phyloP scores from a whole-genome alignment of 2,329 filamentous ascomycete species.

The Trichophyton simii region DNA sequence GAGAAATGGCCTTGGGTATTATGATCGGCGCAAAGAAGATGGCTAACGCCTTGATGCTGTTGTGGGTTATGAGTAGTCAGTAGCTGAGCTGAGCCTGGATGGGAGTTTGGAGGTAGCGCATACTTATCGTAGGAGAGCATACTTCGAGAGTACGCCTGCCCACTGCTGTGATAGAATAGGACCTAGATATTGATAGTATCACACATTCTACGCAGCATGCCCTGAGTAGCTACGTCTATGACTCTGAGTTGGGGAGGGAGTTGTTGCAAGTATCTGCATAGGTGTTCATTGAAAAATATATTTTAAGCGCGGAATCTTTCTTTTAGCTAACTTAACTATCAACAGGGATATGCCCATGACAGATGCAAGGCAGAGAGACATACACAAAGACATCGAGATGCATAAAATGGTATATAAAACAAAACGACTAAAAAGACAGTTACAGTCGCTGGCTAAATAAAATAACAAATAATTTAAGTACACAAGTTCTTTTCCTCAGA shows the following conservation, averaged over 20 bases:
- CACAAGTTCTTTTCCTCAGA: not conserved
- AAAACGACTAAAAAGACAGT: not conserved
- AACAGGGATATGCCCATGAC: not conserved
- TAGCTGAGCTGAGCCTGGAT: not conserved
- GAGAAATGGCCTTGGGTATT: slow-evolving; percentile 28
- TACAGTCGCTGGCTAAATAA: not conserved
- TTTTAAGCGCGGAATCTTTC: not conserved
- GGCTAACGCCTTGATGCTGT: slow-evolving; percentile 31
- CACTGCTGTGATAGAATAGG: not conserved
- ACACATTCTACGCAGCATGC: not conserved
- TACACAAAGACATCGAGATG: not conserved
- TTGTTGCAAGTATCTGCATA: not conserved
- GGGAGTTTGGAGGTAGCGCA: not conserved
- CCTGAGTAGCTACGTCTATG: not conserved
- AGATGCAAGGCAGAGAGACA: not conserved
- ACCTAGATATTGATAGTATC: not conserved
- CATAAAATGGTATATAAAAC: not conserved
- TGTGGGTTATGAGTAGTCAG: not conserved
- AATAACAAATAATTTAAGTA: not conserved
- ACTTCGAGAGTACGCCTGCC: not conserved
- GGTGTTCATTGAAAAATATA: not conserved
- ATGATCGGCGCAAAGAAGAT: slow-evolving; percentile 34
- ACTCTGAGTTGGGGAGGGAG: not conserved
- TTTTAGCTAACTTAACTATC: not conserved
- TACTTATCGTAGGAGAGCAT: slow-evolving; percentile 15